Evolutionary conservation across 306 rosid genomes (phyloP), one percentile per base, ranked within the genome.

Genomic region (Prunus salicina): DNA sequence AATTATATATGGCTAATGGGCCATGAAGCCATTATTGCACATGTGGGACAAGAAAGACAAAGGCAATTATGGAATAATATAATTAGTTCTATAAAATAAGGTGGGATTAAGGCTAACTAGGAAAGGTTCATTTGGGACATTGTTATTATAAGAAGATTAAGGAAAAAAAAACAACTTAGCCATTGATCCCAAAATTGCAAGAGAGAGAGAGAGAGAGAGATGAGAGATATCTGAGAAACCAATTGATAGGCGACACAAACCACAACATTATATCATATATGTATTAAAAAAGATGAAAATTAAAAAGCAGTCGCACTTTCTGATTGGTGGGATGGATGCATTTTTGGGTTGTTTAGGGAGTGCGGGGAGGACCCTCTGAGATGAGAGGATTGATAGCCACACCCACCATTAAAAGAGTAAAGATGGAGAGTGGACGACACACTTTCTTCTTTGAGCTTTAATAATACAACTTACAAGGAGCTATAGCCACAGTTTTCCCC

Each of bases 241-340:
- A 76, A 55, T 16, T n/a, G 77, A 53, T 53, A 46, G 76, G 61
- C 60, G 76, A 67, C 64, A 27, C 77, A 68, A 63, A 27, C 78
- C 58, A 50, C 24, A 76, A 72, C 25, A 71, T 56, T 20, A 19
- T 30, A n/a, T 2, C 1, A 6, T 6, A 6, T 38, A 38, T 7
- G 2, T 38, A 38, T 38, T 0, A 3, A 5, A 34, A 34, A 34
- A 0, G 6, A 34, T 34, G 41, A 6, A 6, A 34, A 34, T 34
- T 28, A 43, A 79, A 84, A 84, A 82, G 84, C 68, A 80, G 62
- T 69, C 15, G 72, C 69, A 72, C 88, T 77, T 86, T 84, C 76
- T 69, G 28, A 76, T 67, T 60, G 74, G 71, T 74, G 79, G 78
- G 52, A 81, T 49, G 47, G 15, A 34, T 9, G 13, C 64, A 75